Evolutionary conservation across 108 stramenopile species (phyloP).

Genomic region (Stephanodiscus triporus): DNA sequence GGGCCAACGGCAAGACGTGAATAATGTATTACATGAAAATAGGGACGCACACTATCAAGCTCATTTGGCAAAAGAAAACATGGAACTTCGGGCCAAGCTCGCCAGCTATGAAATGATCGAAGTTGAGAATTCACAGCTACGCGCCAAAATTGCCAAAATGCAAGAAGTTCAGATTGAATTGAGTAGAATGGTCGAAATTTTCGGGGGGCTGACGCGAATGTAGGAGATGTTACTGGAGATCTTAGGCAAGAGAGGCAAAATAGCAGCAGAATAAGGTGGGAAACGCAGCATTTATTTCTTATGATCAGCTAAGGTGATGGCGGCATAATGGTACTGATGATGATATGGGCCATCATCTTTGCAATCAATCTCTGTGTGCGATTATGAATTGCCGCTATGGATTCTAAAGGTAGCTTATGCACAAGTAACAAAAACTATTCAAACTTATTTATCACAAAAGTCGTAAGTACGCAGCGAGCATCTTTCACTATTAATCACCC

Average conservation of each 20-base stretch:
- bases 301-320: no score
- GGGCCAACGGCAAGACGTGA: neutral
- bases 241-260: neutral
- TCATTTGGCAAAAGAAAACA: slow-evolving; percentile 9
- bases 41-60: neutral
- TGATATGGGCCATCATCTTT: neutral
- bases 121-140: slow-evolving; percentile 8
- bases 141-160: slow-evolving; percentile 12
- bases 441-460: no score
- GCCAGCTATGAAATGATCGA: slow-evolving; percentile 2
- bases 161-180: slow-evolving; percentile 8
- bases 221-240: neutral
- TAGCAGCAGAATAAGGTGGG: no score
- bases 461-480: no score
- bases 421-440: no score
- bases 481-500: slow-evolving; percentile 25
- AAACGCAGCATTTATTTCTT: no score
- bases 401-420: neutral
- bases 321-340: no score
- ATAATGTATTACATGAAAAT: neutral
- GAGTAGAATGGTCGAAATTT: slow-evolving; percentile 3
- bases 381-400: no score
- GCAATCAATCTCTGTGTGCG: no score
- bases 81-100: slow-evolving; percentile 9
- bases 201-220: slow-evolving; percentile 1